These are phyloP conservation scores for Candida caryicola DNA, from an alignment of 805 yeast genomes.

Conservation along the genomic window DNA sequence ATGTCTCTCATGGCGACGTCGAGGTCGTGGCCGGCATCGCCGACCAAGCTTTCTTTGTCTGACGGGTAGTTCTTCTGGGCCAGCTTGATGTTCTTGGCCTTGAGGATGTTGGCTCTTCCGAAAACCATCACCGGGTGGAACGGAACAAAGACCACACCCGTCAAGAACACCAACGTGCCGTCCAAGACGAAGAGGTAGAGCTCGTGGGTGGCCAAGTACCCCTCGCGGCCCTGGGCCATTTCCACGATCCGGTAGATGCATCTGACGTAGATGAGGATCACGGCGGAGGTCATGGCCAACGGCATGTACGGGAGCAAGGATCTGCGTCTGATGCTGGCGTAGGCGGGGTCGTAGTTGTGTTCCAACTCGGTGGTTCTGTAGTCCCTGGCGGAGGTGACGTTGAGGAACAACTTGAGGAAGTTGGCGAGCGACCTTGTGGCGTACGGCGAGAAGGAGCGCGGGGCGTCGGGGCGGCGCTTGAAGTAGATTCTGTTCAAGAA, in stretches of 20 bases:
- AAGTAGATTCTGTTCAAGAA: constrained; percentile 17
- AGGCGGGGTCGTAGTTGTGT: constrained; percentile 7
- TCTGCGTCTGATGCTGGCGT: constrained; percentile 5
- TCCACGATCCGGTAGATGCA: constrained; percentile 17
- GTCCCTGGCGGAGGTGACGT: constrained; percentile 4
- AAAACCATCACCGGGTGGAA: constrained; percentile 18
- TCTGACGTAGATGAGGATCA: constrained; percentile 6
- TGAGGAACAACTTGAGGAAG: constrained; percentile 7
- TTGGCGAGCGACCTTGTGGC: constrained; percentile 3
- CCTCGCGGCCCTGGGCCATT: constrained; percentile 15
- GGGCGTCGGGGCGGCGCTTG: constrained; percentile 15
- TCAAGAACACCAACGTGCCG: constrained; percentile 14
- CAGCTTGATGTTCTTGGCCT: constrained; percentile 1
- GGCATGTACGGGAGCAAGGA: constrained; percentile 6
- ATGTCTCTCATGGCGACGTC: too few species aligned
- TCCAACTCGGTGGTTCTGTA: constrained; percentile 7
- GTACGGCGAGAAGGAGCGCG: constrained; percentile 2
- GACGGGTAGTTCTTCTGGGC: too few species aligned
- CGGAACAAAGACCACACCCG: constrained; percentile 13
- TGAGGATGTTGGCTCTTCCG: constrained; percentile 10
- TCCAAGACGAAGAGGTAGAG: constrained; percentile 15
- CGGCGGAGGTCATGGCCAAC: constrained; percentile 6
- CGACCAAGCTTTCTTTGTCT: background rate
- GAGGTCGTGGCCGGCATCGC: too few species aligned
- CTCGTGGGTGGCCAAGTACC: constrained; percentile 16